phyloP scores from a whole-genome alignment of 2,329 filamentous ascomycete species.

The Didymella sp. region DNA sequence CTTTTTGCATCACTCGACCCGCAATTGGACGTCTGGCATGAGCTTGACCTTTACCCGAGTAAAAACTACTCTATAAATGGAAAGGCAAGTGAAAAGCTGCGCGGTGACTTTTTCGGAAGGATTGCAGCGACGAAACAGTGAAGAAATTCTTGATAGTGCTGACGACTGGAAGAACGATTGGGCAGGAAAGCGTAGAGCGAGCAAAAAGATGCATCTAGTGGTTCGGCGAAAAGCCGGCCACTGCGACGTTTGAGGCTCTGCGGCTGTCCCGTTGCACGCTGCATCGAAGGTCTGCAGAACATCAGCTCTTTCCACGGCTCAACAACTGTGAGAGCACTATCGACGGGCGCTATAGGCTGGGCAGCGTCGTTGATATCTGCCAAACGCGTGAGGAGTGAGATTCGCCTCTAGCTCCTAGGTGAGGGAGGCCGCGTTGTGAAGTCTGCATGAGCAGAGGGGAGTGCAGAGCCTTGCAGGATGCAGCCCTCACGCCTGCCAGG shows the following conservation, averaged over 20 bases:
- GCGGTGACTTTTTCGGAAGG: constrained; percentile 13
- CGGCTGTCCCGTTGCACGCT: constrained; percentile 13
- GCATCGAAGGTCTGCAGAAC: constrained; percentile 20
- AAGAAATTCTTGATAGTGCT: constrained; percentile 19
- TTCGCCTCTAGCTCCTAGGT: neutral
- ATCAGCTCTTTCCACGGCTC: constrained; percentile 11
- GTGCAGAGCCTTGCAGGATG: neutral
- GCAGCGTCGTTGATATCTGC: neutral
- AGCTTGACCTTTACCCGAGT: constrained; percentile 11
- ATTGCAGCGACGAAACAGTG: constrained; percentile 7
- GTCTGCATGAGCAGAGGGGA: neutral
- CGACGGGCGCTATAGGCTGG: neutral
- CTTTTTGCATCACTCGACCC: constrained; percentile 1
- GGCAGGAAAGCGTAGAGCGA: neutral
- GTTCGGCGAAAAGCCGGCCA: constrained; percentile 14
- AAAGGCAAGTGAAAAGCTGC: constrained; percentile 2
- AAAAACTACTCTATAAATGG: constrained; percentile 4
- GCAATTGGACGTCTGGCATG: constrained; percentile 2
- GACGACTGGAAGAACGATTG: constrained; percentile 8
- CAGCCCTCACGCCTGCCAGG: neutral
- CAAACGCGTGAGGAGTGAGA: neutral
- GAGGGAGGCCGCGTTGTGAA: neutral
- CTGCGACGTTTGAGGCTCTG: constrained; percentile 18
- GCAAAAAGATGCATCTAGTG: neutral
- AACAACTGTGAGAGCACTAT: constrained; percentile 2